A percentile compares a stretch with the other conserved stretches of the same genome.
Evolutionary conservation across 2,329 filamentous ascomycete species (phyloP).

Genomic region (Phaeosphaeriaceae sp.): DNA sequence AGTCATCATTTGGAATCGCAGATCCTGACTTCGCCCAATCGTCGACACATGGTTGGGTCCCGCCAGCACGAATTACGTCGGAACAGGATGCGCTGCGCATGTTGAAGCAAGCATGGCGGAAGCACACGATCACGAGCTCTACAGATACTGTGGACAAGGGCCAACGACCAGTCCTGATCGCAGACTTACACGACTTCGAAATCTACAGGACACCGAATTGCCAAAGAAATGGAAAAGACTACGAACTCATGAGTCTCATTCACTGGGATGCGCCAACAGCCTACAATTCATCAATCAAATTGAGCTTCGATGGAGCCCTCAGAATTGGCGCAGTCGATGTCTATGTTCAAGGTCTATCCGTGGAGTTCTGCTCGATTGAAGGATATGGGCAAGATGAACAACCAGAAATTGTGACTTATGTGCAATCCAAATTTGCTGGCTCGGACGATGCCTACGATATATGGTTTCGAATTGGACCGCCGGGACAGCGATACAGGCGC

Average conservation of each 20-base stretch:
- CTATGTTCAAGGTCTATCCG: constrained; percentile 66
- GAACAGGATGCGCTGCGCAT: neutral
- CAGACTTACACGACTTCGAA: constrained; percentile 34
- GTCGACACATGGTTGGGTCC: neutral
- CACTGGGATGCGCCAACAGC: constrained; percentile 16
- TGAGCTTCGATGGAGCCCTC: constrained; percentile 50
- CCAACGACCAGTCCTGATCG: constrained; percentile 13
- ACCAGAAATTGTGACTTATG: constrained; percentile 67
- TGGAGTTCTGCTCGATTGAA: constrained; percentile 69
- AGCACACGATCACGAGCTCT: neutral
- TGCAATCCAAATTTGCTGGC: constrained; percentile 60
- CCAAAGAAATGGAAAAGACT: constrained; percentile 1
- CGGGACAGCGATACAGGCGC: constrained; percentile 67
- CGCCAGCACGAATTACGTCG: neutral
- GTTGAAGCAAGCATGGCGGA: neutral
- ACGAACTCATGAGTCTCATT: constrained; percentile 20
- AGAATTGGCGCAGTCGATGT: constrained; percentile 51
- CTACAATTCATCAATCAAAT: constrained; percentile 5
- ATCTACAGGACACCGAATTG: constrained; percentile 25
- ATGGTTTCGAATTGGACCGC: constrained; percentile 70
- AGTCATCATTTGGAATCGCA: no score
- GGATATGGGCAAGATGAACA: constrained; percentile 65
- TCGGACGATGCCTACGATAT: constrained; percentile 49
- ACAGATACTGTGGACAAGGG: neutral
- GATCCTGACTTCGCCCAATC: constrained; percentile 2